Base-by-base conservation (phyloP, 305 asterid genomes). In the Rubia tinctorum region DNA sequence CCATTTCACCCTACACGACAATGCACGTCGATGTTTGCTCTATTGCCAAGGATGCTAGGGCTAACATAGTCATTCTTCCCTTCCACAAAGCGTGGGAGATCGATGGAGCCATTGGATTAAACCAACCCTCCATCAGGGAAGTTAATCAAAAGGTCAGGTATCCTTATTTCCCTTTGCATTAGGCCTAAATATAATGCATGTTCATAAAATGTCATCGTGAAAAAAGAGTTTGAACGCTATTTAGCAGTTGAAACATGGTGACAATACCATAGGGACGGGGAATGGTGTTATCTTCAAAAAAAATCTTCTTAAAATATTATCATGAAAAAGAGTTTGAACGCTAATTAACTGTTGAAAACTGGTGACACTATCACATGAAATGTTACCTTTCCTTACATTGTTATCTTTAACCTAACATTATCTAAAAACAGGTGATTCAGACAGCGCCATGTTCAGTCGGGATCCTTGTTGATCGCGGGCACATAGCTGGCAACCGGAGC, bases 1-100 rank as follows among this genome's bases (percentile, higher is more conserved):
- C 96, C n/a, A 81, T 91, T 2, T 73, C 91, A 13, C 97, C 93
- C 0, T 91, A 85, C 20, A 80, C 84, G 0, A 86, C 85, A 73
- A 91, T 88, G 97, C 93, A 91, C 55, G 86, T 82, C 20, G 97
- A 91, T 51, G 74, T 91, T 45, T 91, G 91, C 84, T 74, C 90
- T 1, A 66, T 89, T 17, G 88, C 89, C 0, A 73, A 81, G 0
- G 93, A 88, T 49, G 81, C 76, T 45, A 78, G 76, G 2, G 86
- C 85, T 37, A 83, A 84, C 34, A 78, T 88, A 9, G 64, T 88
- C 60, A 85, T 91, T 47, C n/a, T 87, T 60, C 96, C 96, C 0
- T 89, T 85, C 69, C 93, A 91, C 75, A 88, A 84, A 82, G 91
- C 80, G 37, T 85, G 86, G 88, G 79, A 86, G 5, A 80, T 80